Conservation (phyloP, 352 stramenopile genomes). For the Phytopythium boreale region DNA sequence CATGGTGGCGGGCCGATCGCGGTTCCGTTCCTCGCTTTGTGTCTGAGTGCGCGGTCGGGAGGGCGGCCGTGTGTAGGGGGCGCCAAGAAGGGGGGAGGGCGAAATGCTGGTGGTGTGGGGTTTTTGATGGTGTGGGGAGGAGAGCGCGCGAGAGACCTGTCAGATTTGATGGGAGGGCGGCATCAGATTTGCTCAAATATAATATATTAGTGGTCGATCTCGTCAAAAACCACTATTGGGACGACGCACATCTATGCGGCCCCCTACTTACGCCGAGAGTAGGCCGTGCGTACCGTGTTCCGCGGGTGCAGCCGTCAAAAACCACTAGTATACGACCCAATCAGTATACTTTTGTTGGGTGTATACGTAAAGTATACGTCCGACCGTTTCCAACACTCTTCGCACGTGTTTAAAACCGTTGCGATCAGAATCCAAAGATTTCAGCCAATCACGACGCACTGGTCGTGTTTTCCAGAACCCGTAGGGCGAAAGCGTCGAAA, state of each 20-base stretch:
- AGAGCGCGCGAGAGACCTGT: constrained; percentile 4
- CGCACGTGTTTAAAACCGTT: neutral
- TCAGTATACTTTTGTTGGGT: constrained; percentile 5
- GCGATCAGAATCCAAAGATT: no score
- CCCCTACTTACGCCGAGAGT: no score
- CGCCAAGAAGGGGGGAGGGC: neutral
- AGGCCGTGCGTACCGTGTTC: neutral
- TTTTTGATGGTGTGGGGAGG: constrained; percentile 7
- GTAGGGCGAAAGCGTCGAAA: neutral
- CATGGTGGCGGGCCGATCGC: constrained; percentile 21
- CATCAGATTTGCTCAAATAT: neutral
- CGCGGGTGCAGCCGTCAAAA: neutral
- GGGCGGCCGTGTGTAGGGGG: no score
- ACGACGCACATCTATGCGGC: no score
- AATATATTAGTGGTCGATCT: neutral
- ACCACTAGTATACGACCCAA: no score
- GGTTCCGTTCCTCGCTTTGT: neutral
- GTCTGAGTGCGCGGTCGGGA: neutral
- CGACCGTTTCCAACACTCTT: neutral
- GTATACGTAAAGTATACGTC: constrained; percentile 1
- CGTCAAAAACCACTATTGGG: neutral
- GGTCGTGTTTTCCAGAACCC: neutral
- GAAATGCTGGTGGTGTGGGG: constrained; percentile 7
- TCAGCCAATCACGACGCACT: no score
- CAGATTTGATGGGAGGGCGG: neutral